Evolutionary conservation across 2,329 filamentous ascomycete species (phyloP).

Genomic region (Xenoacremonium recifei): DNA sequence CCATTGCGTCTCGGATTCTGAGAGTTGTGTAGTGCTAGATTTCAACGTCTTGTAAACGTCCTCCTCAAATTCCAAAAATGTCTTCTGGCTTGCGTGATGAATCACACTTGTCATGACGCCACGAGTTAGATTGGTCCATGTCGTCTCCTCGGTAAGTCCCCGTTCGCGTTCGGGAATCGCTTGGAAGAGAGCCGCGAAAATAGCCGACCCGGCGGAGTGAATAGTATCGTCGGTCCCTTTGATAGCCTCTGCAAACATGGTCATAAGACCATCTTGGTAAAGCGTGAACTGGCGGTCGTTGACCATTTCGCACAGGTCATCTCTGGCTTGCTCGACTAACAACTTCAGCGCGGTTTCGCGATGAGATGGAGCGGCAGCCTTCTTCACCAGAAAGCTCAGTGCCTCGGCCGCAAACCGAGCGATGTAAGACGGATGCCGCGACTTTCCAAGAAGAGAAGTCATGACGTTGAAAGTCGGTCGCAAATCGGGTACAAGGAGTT

Average conservation of each 20-base stretch:
- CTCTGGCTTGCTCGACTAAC: conserved; percentile 70
- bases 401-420: conserved; percentile 92
- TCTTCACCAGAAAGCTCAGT: conserved; percentile 88
- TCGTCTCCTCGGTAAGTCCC: conserved; percentile 42
- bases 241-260: conserved; percentile 81
- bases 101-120: conserved; percentile 79
- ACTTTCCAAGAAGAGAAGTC: conserved; percentile 78
- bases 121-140: conserved; percentile 65
- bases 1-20: conserved; percentile 23
- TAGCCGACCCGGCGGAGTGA: conserved; percentile 57
- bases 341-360: conserved; percentile 69
- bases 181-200: conserved; percentile 51
- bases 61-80: conserved; percentile 67
- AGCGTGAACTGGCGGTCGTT: conserved; percentile 60
- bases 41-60: conserved; percentile 54
- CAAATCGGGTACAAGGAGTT: conserved; percentile 81
- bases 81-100: conserved; percentile 75
- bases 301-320: conserved; percentile 59
- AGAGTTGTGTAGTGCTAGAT: conserved; percentile 33
- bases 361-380: conserved; percentile 75
- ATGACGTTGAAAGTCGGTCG: conserved; percentile 82
- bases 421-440: conserved; percentile 80
- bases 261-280: conserved; percentile 88
- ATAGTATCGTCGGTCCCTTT: conserved; percentile 60
- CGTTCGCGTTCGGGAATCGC: conserved; percentile 51